Conservation (phyloP, 164 flowering plant genomes). For the Aristolochia fimbriata region DNA sequence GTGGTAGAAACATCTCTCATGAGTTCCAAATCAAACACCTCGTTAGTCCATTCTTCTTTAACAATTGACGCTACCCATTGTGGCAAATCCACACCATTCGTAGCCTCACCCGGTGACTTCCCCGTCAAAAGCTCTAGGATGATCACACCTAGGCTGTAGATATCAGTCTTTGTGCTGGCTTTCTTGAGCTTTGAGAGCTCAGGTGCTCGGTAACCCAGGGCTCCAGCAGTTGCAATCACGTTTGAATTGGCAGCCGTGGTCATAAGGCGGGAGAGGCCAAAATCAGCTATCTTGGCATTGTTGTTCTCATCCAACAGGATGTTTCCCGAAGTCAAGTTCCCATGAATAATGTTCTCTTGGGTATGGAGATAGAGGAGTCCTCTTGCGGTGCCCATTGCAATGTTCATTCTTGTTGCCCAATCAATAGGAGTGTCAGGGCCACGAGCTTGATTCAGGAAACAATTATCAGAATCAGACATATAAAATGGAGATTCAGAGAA, state of each 20-base stretch:
- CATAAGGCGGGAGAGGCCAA: slow-evolving; percentile 79
- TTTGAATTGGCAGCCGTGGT: slow-evolving; percentile 55
- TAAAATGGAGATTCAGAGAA: background rate
- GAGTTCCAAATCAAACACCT: slow-evolving; percentile 87
- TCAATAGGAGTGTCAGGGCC: slow-evolving; percentile 64
- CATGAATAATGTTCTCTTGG: slow-evolving; percentile 61
- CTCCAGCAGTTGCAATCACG: slow-evolving; percentile 71
- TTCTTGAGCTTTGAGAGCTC: slow-evolving; percentile 79
- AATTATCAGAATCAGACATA: slow-evolving; percentile 3
- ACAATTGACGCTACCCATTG: slow-evolving; percentile 97
- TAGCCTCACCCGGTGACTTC: slow-evolving; percentile 76
- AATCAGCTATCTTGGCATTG: slow-evolving; percentile 66
- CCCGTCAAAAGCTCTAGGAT: slow-evolving; percentile 90
- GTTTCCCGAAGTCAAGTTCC: slow-evolving; percentile 78
- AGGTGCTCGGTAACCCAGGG: slow-evolving; percentile 84
- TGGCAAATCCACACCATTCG: slow-evolving; percentile 73
- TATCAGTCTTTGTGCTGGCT: slow-evolving; percentile 64
- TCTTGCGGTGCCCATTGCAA: slow-evolving; percentile 52
- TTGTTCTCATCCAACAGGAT: slow-evolving; percentile 63
- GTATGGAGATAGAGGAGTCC: slow-evolving; percentile 70
- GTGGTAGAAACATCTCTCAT: slow-evolving; percentile 50
- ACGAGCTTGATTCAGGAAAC: slow-evolving; percentile 32
- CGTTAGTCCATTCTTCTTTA: slow-evolving; percentile 97
- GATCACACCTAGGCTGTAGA: slow-evolving; percentile 93
- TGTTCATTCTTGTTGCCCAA: slow-evolving; percentile 85